Percentiles rank a stretch among this genome's conserved stretches.
These are phyloP conservation scores for Herpotrichia juniperi DNA, from an alignment of 2,329 filamentous ascomycete genomes.

Conservation along the genomic window DNA sequence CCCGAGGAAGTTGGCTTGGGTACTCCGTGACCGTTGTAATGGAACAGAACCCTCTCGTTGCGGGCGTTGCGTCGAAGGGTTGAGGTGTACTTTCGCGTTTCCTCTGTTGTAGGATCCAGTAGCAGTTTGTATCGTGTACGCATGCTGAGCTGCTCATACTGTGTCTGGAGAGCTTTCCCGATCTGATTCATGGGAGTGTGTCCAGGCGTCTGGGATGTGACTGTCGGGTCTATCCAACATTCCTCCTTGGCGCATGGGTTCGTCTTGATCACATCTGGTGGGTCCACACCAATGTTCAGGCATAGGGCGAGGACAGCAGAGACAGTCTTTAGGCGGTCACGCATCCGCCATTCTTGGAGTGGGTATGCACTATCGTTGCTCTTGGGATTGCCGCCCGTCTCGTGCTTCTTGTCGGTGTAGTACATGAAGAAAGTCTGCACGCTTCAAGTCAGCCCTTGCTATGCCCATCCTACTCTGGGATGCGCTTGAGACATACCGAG, in stretches of 20 bases:
- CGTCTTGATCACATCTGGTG: slow-evolving; percentile 95
- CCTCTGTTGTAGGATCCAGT: slow-evolving; percentile 93
- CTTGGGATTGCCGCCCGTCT: slow-evolving; percentile 88
- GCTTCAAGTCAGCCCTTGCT: slow-evolving; percentile 13
- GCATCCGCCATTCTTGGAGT: slow-evolving; percentile 96
- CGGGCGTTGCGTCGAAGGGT: slow-evolving; percentile 91
- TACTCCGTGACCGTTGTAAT: slow-evolving; percentile 98
- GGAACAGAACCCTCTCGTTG: slow-evolving; percentile 93
- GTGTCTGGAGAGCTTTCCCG: slow-evolving; percentile 91
- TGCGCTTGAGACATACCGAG: slow-evolving; percentile 63
- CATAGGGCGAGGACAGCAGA: slow-evolving; percentile 94
- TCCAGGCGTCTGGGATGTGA: slow-evolving; percentile 70
- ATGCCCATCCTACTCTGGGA: no score
- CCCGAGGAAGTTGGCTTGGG: slow-evolving; percentile 94
- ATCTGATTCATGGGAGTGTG: slow-evolving; percentile 91
- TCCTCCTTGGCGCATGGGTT: slow-evolving; percentile 91
- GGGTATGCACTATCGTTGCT: slow-evolving; percentile 57
- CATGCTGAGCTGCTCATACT: slow-evolving; percentile 94
- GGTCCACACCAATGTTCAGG: slow-evolving; percentile 96
- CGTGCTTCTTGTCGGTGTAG: slow-evolving; percentile 96
- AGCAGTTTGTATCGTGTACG: slow-evolving; percentile 98
- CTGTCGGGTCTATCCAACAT: slow-evolving; percentile 93
- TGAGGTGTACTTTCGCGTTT: slow-evolving; percentile 95
- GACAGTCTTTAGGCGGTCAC: slow-evolving; percentile 93
- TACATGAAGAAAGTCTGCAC: slow-evolving; percentile 98